Percentiles rank a stretch among this genome's conserved stretches.
Conservation (phyloP, 2,329 filamentous ascomycete genomes). For the Macrophomina phaseolina region DNA sequence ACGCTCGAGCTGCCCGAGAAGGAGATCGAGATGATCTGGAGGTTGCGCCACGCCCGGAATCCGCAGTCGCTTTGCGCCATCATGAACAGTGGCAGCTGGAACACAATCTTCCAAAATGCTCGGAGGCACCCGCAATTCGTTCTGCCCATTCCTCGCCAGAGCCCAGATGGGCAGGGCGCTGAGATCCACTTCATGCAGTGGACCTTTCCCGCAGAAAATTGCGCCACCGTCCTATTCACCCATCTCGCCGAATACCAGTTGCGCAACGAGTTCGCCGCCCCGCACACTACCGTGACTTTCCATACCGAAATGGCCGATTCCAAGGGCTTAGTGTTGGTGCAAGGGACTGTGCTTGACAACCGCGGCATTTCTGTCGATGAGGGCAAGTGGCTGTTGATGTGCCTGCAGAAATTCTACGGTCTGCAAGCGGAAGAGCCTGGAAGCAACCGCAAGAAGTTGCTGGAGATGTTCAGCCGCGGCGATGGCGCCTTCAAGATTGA, state of each 20-base stretch:
- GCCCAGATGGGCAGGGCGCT: slow-evolving; percentile 63
- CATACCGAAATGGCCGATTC: slow-evolving; percentile 78
- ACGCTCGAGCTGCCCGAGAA: slow-evolving; percentile 72
- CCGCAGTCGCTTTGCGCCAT: slow-evolving; percentile 81
- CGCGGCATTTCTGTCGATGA: slow-evolving; percentile 79
- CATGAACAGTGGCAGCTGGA: slow-evolving; percentile 76
- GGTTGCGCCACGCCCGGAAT: slow-evolving; percentile 78
- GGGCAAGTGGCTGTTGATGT: slow-evolving; percentile 89
- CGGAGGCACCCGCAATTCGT: slow-evolving; percentile 85
- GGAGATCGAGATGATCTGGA: slow-evolving; percentile 89
- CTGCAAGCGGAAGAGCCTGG: slow-evolving; percentile 63
- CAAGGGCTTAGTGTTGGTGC: slow-evolving; percentile 83
- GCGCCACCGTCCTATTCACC: slow-evolving; percentile 78
- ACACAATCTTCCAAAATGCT: slow-evolving; percentile 72
- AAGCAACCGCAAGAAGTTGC: slow-evolving; percentile 64
- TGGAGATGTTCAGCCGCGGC: slow-evolving; percentile 82
- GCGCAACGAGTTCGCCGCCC: slow-evolving; percentile 84
- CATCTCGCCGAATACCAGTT: slow-evolving; percentile 92
- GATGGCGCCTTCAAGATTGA: slow-evolving; percentile 83
- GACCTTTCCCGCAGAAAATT: slow-evolving; percentile 77
- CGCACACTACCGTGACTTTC: slow-evolving; percentile 93
- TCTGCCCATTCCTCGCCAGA: slow-evolving; percentile 76
- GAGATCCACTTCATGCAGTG: slow-evolving; percentile 98
- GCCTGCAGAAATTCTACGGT: slow-evolving; percentile 89
- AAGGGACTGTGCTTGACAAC: slow-evolving; percentile 78